Base-by-base conservation (phyloP, 73 alveolate genomes). In the Durusdinium trenchii region DNA sequence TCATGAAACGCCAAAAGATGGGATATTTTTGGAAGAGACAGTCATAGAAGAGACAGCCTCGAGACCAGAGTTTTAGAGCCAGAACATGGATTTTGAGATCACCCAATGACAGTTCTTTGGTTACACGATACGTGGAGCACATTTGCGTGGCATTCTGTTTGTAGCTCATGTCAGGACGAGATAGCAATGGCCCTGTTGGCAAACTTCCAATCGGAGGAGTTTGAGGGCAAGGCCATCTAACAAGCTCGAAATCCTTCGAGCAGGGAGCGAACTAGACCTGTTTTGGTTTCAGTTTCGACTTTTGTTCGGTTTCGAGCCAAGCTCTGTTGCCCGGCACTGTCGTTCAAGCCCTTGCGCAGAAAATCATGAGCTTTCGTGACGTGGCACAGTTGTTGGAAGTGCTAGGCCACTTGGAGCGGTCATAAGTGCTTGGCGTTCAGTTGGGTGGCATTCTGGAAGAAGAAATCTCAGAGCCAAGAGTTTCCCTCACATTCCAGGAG, bases 151-250 rank as follows among this genome's bases (percentile, higher is more conserved):
- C n/a, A n/a, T n/a, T 57, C 12, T 60, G 73, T 60, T 23, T 60
- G 30, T 23, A 60, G 18, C 18, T 60, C 4, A 23, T 60, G 73
- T 60, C 89, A 90, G 97, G 97, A 90, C 42, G 97, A 90, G 89
- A 90, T 90, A 42, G 97, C 97, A 43, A 90, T 90, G 97, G 97
- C 97, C 32, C 86, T 90, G 46, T 38, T 90, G 43, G 86, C 89
- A 23, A 48, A 90, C 47, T 90, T 90, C 57, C 97, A 90, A 76
- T 90, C 97, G 1, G 97, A 90, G 76, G 97, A 90, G 87, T 69
- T 67, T 52, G 89, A 90, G 86, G 97, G 97, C 86, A 64, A 90
- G 98, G 98, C 43, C n/a, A n/a, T n/a, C n/a, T n/a, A n/a, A n/a
- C n/a, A n/a, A n/a, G n/a, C n/a, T n/a, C n/a, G n/a, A n/a, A n/a